Evolutionary conservation across 306 rosid species (phyloP).

Genomic region (Sindora glabra): DNA sequence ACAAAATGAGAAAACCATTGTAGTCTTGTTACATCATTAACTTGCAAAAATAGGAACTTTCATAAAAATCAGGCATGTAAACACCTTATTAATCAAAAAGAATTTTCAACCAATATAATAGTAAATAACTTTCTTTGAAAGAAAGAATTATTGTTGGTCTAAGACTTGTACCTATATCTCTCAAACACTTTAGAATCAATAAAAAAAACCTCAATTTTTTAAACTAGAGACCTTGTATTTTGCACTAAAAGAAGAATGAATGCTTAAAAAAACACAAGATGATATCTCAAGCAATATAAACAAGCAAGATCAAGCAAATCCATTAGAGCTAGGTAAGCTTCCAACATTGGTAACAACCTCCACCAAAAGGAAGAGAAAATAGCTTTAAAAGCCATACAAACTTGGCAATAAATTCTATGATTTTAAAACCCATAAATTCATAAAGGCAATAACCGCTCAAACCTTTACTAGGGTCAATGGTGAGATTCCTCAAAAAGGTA

Average conservation of each 20-base stretch:
- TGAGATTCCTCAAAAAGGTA: too few species aligned
- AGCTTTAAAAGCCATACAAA: constrained; percentile 71
- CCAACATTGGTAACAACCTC: constrained; percentile 81
- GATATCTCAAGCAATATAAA: constrained; percentile 43
- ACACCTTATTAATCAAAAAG: constrained; percentile 81
- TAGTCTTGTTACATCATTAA: too few species aligned
- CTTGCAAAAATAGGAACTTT: too few species aligned
- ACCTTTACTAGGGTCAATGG: too few species aligned
- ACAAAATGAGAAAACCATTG: too few species aligned
- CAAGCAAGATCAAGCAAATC: constrained; percentile 59
- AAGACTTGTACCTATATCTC: constrained; percentile 25
- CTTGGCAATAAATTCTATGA: neutral
- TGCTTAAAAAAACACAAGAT: constrained; percentile 45
- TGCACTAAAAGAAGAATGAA: constrained; percentile 52
- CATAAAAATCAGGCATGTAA: too few species aligned
- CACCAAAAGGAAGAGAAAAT: constrained; percentile 74
- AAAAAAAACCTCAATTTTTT: constrained; percentile 59
- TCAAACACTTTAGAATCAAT: constrained; percentile 53
- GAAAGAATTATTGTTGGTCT: constrained; percentile 66
- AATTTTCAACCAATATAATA: constrained; percentile 70
- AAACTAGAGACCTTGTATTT: constrained; percentile 63
- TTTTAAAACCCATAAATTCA: too few species aligned
- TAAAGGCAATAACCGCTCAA: too few species aligned
- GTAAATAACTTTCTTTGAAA: constrained; percentile 72
- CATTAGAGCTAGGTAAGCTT: constrained; percentile 82